phyloP scores from a whole-genome alignment of 257 asterid genomes.

The Leonotis leonurus region DNA sequence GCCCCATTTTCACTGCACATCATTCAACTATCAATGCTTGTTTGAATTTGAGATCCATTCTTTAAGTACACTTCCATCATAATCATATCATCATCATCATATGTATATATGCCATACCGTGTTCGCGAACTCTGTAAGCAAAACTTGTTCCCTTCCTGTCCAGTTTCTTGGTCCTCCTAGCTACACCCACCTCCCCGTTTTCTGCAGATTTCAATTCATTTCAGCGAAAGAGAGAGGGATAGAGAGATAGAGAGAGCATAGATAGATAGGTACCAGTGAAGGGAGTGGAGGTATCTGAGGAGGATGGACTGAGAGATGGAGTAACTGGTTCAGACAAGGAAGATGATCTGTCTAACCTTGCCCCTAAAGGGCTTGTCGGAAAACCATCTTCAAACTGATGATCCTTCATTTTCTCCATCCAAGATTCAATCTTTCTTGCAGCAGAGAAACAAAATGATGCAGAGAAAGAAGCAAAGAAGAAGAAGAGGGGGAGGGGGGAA shows the following conservation, averaged over 20 bases:
- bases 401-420: conserved; percentile 16
- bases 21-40: background rate
- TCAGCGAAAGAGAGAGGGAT: background rate
- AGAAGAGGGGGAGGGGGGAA: conserved; percentile 1
- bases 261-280: conserved; percentile 21
- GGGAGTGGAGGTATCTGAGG: conserved; percentile 31
- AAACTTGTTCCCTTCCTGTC: conserved; percentile 44
- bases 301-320: conserved; percentile 32
- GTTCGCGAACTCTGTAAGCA: conserved; percentile 63
- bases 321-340: conserved; percentile 34
- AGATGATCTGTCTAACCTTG: conserved; percentile 28
- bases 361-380: conserved; percentile 22
- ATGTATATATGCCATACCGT: too few relatives aligned
- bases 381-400: conserved; percentile 19
- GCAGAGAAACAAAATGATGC: background rate
- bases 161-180: conserved; percentile 25
- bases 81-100: too few relatives aligned
- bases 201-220: conserved; percentile 23
- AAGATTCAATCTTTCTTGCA: background rate
- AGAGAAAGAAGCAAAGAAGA: background rate
- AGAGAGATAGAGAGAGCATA: background rate
- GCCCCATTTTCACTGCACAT: conserved; percentile 54
- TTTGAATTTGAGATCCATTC: too few relatives aligned
- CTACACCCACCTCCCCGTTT: conserved; percentile 19
- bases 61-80: too few relatives aligned